Base-by-base conservation (phyloP, 2,329 filamentous ascomycete species). In the Sporothrix sp. region DNA sequence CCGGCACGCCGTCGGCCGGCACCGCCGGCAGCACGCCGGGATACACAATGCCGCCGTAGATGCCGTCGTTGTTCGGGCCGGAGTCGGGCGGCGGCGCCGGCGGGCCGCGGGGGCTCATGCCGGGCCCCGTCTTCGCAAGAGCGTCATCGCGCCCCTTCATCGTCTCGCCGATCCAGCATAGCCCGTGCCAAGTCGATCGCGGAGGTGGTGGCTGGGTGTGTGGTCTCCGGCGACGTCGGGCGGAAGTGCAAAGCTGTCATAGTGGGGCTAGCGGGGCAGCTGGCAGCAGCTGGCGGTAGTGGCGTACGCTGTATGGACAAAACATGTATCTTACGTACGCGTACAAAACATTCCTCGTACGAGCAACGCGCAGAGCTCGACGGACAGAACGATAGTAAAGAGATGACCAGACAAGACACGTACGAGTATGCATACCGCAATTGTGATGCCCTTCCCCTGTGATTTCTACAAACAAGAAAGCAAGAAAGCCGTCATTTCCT, bases 11-110 rank as follows among this genome's bases (percentile, higher is more conserved):
- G 40, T 50, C 71, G 11, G 64, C 64, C 8, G 72, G 70, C 2
- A 72, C 56, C 20, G 69, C 71, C 32, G 73, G 73, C 4, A 76
- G 67, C 25, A 75, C 57, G 52, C 71, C 70, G 8, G 56, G 56
- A 8, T 53, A 56, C 2, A 57, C n/a, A 1, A 13, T 30, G 7
- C 44, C 52, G 13, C 47, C 35, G 7, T 45, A 47, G 18, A 49
- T 38, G 13, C 25, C 45, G n/a, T 42, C 51, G 16, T 51, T 48
- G 37, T 11, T 18, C 9, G 30, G 23, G 7, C 30, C 14, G 25
- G n/a, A 7, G 10, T 20, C 28, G 18, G 16, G 16, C 23, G 30
- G 32, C 23, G 21, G 36, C 42, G 37, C 28, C 7, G 25, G 6
- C 9, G 25, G 6, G 13, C 14, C 14, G 28, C 32, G 18, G 9